Evolutionary conservation across 305 asterid species (phyloP).

Genomic region (Plantago coronopus): DNA sequence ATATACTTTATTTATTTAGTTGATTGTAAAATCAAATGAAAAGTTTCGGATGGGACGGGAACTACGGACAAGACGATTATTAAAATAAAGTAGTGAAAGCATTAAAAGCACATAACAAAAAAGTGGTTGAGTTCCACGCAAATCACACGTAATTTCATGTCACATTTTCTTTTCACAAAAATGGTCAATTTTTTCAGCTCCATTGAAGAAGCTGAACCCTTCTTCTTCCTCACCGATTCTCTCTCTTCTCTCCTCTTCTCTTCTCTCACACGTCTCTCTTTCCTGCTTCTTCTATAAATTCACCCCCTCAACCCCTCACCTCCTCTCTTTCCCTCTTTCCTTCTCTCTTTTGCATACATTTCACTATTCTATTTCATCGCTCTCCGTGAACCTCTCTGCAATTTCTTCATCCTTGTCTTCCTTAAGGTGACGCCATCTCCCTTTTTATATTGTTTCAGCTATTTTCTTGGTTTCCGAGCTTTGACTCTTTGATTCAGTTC

Average conservation of each 20-base stretch:
- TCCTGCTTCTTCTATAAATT: conserved; percentile 25
- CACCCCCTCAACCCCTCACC: background rate
- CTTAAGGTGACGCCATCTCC: conserved; percentile 38
- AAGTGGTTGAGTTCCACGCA: too few species aligned
- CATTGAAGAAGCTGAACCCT: background rate
- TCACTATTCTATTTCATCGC: background rate
- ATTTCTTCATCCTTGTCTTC: too few species aligned
- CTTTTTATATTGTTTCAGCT: conserved; percentile 14
- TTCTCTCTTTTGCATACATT: conserved; percentile 22
- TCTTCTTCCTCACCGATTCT: background rate
- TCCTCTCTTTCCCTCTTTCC: background rate
- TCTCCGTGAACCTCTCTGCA: background rate
- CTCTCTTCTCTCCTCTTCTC: conserved; percentile 27
- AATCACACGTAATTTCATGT: background rate
- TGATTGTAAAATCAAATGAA: too few species aligned
- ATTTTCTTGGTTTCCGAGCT: conserved; percentile 37
- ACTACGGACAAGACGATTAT: too few species aligned
- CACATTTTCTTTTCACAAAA: background rate
- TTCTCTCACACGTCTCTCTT: conserved; percentile 35
- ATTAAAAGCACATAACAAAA: too few species aligned
- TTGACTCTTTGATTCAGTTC: conserved; percentile 22
- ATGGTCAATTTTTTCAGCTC: conserved; percentile 6
- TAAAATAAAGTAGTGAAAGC: too few species aligned
- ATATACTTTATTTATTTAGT: too few species aligned
- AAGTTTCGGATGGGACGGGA: too few species aligned